Percentiles rank a stretch among this genome's conserved stretches.
These are phyloP conservation scores for Lipomyces kockii DNA, from an alignment of 805 yeast species.

Conservation along the genomic window DNA sequence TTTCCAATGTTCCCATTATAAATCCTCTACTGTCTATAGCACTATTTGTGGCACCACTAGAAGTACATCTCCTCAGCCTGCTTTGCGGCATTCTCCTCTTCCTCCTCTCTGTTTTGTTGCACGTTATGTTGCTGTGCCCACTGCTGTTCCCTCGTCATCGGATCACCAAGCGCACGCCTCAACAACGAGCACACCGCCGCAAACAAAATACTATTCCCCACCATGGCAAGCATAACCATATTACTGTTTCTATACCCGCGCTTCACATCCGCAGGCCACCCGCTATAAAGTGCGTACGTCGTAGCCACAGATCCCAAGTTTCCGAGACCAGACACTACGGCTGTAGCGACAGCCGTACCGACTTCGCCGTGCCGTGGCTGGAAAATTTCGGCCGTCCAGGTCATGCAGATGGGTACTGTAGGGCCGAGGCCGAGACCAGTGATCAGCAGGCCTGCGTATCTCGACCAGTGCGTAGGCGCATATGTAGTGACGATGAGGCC, in stretches of 20 bases:
- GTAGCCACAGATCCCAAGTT: constrained; percentile 85
- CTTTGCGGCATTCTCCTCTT: constrained; percentile 4
- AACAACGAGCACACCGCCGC: constrained; percentile 47
- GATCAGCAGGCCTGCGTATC: constrained; percentile 78
- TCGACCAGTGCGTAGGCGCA: constrained; percentile 73
- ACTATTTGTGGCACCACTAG: neutral
- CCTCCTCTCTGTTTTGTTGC: constrained; percentile 7
- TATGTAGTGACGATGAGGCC: constrained; percentile 79
- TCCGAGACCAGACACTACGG: constrained; percentile 84
- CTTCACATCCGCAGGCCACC: constrained; percentile 80
- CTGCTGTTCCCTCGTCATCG: constrained; percentile 32
- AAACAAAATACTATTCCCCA: constrained; percentile 71
- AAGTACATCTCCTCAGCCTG: neutral
- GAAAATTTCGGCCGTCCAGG: constrained; percentile 42
- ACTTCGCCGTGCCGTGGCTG: constrained; percentile 72
- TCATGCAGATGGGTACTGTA: constrained; percentile 77
- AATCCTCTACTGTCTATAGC: neutral
- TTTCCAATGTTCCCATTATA: neutral
- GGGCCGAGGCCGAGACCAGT: constrained; percentile 90
- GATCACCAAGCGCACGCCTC: constrained; percentile 47
- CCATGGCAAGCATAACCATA: constrained; percentile 80
- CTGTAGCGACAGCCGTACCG: constrained; percentile 82
- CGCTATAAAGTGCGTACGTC: constrained; percentile 81
- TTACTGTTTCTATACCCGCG: constrained; percentile 70
- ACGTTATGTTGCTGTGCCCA: constrained; percentile 24